phyloP scores from a whole-genome alignment of 352 stramenopile species.

The Phytopythium boreale region DNA sequence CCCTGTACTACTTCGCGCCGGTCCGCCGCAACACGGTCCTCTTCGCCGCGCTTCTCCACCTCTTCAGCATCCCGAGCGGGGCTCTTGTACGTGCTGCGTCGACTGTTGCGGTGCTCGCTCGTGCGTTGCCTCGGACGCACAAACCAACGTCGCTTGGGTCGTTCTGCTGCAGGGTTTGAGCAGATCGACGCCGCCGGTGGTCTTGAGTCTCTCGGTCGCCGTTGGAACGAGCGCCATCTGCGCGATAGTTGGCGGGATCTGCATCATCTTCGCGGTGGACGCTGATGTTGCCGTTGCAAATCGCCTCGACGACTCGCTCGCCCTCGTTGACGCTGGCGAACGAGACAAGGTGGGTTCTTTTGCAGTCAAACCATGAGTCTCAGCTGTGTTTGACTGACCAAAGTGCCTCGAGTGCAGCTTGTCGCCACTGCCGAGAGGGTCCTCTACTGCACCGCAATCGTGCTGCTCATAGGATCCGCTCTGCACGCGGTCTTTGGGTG shows the following conservation, averaged over 20 bases:
- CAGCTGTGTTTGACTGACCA: not conserved
- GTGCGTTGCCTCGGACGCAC: not conserved
- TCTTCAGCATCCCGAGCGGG: constrained; percentile 40
- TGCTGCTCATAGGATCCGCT: constrained; percentile 33
- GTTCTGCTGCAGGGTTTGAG: constrained; percentile 29
- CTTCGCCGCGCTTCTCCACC: constrained; percentile 29
- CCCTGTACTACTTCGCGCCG: constrained; percentile 32
- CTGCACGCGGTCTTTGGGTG: constrained; percentile 37
- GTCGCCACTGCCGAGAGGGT: constrained; percentile 33
- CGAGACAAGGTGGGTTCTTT: constrained; percentile 34
- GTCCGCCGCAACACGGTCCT: constrained; percentile 36
- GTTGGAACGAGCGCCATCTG: constrained; percentile 47
- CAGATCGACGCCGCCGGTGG: constrained; percentile 43
- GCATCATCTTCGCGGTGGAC: constrained; percentile 47
- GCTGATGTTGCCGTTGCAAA: constrained; percentile 38
- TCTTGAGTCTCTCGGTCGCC: constrained; percentile 52
- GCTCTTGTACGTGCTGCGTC: constrained; percentile 26
- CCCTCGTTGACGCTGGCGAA: constrained; percentile 21
- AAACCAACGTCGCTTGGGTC: not conserved
- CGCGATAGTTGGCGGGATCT: constrained; percentile 52
- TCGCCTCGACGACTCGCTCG: constrained; percentile 51
- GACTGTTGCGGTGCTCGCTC: not conserved
- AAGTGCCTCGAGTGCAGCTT: constrained; percentile 22
- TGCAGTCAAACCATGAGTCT: not conserved
- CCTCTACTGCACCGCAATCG: constrained; percentile 28